These are phyloP conservation scores for Laburnicola sp. DNA, from an alignment of 2,329 filamentous ascomycete species.

Conservation along the genomic window DNA sequence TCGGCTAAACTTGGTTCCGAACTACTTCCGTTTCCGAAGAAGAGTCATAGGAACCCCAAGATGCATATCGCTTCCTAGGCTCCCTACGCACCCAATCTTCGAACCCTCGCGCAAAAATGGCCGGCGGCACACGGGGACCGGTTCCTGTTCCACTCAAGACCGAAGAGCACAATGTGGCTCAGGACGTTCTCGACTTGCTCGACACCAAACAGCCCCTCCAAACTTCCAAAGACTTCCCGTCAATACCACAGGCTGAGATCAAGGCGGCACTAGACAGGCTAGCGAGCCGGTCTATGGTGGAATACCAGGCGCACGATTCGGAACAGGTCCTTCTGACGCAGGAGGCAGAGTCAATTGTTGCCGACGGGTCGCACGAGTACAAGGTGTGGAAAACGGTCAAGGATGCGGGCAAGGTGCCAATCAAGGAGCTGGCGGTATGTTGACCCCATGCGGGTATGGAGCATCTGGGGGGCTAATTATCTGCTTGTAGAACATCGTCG, in stretches of 20 bases:
- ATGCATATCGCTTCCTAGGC: slow-evolving; percentile 18
- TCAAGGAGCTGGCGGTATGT: slow-evolving; percentile 53
- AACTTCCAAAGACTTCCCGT: slow-evolving; percentile 55
- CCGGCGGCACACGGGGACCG: slow-evolving; percentile 51
- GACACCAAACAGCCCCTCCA: slow-evolving; percentile 54
- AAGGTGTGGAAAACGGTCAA: slow-evolving; percentile 56
- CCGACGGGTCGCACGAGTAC: slow-evolving; percentile 55
- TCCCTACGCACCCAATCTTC: slow-evolving; percentile 17
- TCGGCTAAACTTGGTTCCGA: slow-evolving; percentile 15
- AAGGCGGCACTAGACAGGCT: slow-evolving; percentile 90
- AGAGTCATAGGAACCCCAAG: slow-evolving; percentile 16
- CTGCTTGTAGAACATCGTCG: slow-evolving; percentile 61
- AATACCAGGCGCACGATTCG: slow-evolving; percentile 79
- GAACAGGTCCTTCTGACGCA: slow-evolving; percentile 77
- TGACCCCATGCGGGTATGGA: not conserved
- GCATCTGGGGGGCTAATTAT: slow-evolving; percentile 22
- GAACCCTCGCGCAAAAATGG: slow-evolving; percentile 40
- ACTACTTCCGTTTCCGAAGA: slow-evolving; percentile 14
- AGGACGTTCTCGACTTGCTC: slow-evolving; percentile 77
- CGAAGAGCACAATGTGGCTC: slow-evolving; percentile 60
- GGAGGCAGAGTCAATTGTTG: slow-evolving; percentile 75
- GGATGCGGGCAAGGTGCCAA: slow-evolving; percentile 48
- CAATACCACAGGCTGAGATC: slow-evolving; percentile 56
- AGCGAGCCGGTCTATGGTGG: slow-evolving; percentile 80
- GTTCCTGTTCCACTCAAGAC: slow-evolving; percentile 50